Evolutionary conservation across 2,329 filamentous ascomycete species (phyloP).

Genomic region (Botrytis tulipae): DNA sequence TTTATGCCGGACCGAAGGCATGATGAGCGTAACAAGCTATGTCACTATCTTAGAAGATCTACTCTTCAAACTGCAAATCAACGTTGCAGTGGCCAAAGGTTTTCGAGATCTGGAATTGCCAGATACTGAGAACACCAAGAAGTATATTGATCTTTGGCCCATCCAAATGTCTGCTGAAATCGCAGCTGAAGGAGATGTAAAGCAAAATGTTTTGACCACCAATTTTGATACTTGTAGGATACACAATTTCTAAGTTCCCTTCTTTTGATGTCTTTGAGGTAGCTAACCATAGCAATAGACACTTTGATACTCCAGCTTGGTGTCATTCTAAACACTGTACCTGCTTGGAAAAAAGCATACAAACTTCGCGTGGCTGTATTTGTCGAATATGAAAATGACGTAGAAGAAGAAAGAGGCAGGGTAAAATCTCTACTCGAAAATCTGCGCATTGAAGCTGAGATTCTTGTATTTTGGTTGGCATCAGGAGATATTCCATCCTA

Average conservation of each 20-base stretch:
- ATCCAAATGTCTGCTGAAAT: slow-evolving; percentile 92
- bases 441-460: slow-evolving; percentile 74
- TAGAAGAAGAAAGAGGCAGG: slow-evolving; percentile 72
- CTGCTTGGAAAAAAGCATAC: slow-evolving; percentile 74
- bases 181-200: slow-evolving; percentile 61
- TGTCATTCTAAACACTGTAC: slow-evolving; percentile 78
- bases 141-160: slow-evolving; percentile 85
- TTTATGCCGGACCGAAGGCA: slow-evolving; percentile 63
- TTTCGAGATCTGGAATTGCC: slow-evolving; percentile 77
- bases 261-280: neutral
- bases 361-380: slow-evolving; percentile 77
- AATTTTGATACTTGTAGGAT: slow-evolving; percentile 84
- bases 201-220: slow-evolving; percentile 69
- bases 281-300: slow-evolving; percentile 47
- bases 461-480: slow-evolving; percentile 79
- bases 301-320: slow-evolving; percentile 83
- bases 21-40: slow-evolving; percentile 71
- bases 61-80: slow-evolving; percentile 72
- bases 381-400: slow-evolving; percentile 83
- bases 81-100: slow-evolving; percentile 80
- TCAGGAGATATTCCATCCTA: slow-evolving; percentile 71
- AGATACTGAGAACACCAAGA: slow-evolving; percentile 59
- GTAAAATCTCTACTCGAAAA: slow-evolving; percentile 76
- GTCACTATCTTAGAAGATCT: slow-evolving; percentile 82
- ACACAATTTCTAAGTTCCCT: neutral